A percentile compares a stretch with the other conserved stretches of the same genome.
These are phyloP conservation scores for Daldinia sp. DNA, from an alignment of 2,329 filamentous ascomycete species.

Conservation along the genomic window DNA sequence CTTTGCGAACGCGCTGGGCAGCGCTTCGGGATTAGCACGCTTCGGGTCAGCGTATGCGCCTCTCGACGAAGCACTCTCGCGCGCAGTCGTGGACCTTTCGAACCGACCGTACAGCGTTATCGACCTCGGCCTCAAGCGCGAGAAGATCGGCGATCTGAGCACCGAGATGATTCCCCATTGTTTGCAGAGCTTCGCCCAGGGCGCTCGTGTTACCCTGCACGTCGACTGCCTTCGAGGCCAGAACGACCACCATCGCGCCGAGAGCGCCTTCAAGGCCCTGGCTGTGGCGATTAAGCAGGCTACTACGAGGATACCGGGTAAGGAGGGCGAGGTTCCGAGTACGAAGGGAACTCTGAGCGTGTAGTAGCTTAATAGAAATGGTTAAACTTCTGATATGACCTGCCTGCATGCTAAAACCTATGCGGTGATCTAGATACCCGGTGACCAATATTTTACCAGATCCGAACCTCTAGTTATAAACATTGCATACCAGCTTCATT, in stretches of 20 bases:
- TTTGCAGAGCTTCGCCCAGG: constrained; percentile 91
- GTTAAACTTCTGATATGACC: neutral
- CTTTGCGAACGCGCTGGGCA: constrained; percentile 81
- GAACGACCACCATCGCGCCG: constrained; percentile 95
- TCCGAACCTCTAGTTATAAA: neutral
- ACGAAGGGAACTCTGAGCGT: constrained; percentile 89
- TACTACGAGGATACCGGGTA: constrained; percentile 75
- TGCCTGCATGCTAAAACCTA: neutral
- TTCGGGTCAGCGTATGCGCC: constrained; percentile 94
- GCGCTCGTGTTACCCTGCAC: constrained; percentile 89
- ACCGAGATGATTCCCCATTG: constrained; percentile 98
- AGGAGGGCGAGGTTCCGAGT: constrained; percentile 92
- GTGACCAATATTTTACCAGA: neutral
- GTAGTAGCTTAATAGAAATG: constrained; percentile 43
- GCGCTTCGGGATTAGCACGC: constrained; percentile 81
- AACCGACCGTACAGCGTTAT: constrained; percentile 89
- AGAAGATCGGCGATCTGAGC: constrained; percentile 93
- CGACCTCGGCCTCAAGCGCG: constrained; percentile 83
- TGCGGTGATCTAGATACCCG: neutral
- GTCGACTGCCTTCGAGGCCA: constrained; percentile 89
- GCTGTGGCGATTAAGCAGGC: constrained; percentile 86
- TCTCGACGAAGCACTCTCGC: constrained; percentile 92
- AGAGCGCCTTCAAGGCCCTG: constrained; percentile 96
- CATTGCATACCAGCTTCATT: neutral
- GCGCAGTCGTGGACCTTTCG: constrained; percentile 92